Evolutionary conservation across 306 rosid species (phyloP), one percentile per base, ranked within the genome.

Genomic region (Malus fusca): DNA sequence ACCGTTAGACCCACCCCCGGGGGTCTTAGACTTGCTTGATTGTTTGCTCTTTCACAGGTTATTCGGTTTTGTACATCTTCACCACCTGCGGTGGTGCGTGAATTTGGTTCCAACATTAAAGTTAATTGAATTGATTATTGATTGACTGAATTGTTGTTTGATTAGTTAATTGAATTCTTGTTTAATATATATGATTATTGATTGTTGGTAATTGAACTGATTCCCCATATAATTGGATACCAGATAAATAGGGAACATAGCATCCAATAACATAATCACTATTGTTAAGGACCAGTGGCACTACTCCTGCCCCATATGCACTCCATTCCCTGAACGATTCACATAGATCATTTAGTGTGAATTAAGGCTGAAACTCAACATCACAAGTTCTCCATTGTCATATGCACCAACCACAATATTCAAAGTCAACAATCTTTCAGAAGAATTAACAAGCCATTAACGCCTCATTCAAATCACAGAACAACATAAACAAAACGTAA

Each of bases 291-390:
- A 90, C 51, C 79, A 90, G 81, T 51, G 95, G 97, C 6, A 90
- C 42, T 7, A 7, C 97, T 81, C 96, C 96, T n/a, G 87, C 90
- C 63, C 97, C 97, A 74, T 94, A 91, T 11, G 85, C 94, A 80
- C 97, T 94, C 97, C 96, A 90, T 82, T 94, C 97, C 88, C 81
- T 86, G 58, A 91, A 90, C 19, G 98, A 86, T 74, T 94, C 97
- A 88, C 97, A 91, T 69, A 91, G 95, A 86, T 94, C 92, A 83
- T 81, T 80, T 75, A 91, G 78, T 31, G 84, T 42, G 68, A 94
- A 91, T 77, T 85, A 91, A 75, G 92, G 83, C 75, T 85, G 98
- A 78, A 82, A 91, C 82, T 88, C 98, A 65, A 86, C 83, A 80
- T 86, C 92, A 84, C 96, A 88, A 63, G 93, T 85, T 78, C 85